Conservation (phyloP, 192 early-diverging fungal species). For the Backusella circina region DNA sequence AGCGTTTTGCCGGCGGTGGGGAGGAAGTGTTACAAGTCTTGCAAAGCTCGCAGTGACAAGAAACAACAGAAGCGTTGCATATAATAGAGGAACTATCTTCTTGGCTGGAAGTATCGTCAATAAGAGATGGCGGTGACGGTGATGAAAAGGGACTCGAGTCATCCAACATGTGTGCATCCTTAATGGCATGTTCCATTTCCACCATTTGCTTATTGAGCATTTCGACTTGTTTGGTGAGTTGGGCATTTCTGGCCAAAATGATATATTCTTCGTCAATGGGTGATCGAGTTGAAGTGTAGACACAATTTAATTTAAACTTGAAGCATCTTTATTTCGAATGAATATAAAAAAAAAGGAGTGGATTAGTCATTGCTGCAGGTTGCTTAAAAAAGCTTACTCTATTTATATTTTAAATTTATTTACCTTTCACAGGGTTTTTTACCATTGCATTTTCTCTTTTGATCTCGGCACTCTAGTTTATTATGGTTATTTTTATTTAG, state of each 20-base stretch:
- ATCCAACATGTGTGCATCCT: background rate
- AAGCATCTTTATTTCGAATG: background rate
- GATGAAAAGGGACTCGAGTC: background rate
- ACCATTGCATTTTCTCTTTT: constrained; percentile 5
- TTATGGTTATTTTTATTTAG: no score
- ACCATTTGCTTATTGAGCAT: background rate
- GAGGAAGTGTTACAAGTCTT: background rate
- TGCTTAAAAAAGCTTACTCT: background rate
- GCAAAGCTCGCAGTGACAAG: background rate
- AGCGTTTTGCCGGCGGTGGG: background rate
- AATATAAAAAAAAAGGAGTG: background rate
- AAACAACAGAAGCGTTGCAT: background rate
- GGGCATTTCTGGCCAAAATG: background rate
- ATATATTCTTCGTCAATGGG: constrained; percentile 9
- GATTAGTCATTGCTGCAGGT: background rate
- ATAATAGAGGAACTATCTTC: background rate
- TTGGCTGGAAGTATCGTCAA: background rate
- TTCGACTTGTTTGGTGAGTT: background rate
- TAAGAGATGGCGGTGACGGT: background rate
- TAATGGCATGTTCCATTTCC: background rate
- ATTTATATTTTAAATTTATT: no score
- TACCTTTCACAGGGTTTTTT: constrained; percentile 11
- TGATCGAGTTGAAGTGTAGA: constrained; percentile 1
- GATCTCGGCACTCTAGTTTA: constrained; percentile 16
- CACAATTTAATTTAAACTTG: background rate